These are phyloP conservation scores for Cryptosporidium canis DNA, from an alignment of 169 alveolate genomes.

Conservation along the genomic window DNA sequence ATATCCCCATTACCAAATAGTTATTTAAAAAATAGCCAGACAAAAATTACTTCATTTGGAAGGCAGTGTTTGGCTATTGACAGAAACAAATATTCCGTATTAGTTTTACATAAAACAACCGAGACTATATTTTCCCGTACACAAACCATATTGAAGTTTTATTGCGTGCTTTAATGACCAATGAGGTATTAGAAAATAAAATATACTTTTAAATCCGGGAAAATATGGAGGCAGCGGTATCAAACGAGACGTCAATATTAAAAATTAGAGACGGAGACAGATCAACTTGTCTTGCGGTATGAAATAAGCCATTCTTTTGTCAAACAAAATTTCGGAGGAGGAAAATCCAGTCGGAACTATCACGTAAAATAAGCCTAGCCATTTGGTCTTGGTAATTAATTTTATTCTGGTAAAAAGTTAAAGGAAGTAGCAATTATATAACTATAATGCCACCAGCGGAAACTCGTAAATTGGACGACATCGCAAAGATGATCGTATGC, in stretches of 20 bases:
- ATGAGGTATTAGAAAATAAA: too few relatives aligned
- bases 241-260: conserved; percentile 48
- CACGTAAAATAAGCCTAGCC: neutral
- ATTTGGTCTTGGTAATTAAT: neutral
- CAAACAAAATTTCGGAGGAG: conserved; percentile 10
- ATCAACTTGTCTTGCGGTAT: conserved; percentile 65
- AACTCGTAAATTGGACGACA: conserved; percentile 71
- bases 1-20: too few relatives aligned
- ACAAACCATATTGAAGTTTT: too few relatives aligned
- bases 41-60: too few relatives aligned
- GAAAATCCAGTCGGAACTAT: conserved; percentile 11
- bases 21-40: too few relatives aligned
- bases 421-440: conserved; percentile 6
- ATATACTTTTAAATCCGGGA: conserved; percentile 8
- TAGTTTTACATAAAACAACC: too few relatives aligned
- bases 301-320: neutral
- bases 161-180: too few relatives aligned
- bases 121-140: too few relatives aligned
- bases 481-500: conserved; percentile 73
- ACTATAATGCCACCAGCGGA: conserved; percentile 71
- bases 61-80: too few relatives aligned
- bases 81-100: too few relatives aligned
- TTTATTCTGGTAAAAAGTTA: neutral
- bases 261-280: conserved; percentile 63
- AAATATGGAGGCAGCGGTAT: conserved; percentile 34